Base-by-base conservation (phyloP, 345 rosid species). In the Citrus inodora region DNA sequence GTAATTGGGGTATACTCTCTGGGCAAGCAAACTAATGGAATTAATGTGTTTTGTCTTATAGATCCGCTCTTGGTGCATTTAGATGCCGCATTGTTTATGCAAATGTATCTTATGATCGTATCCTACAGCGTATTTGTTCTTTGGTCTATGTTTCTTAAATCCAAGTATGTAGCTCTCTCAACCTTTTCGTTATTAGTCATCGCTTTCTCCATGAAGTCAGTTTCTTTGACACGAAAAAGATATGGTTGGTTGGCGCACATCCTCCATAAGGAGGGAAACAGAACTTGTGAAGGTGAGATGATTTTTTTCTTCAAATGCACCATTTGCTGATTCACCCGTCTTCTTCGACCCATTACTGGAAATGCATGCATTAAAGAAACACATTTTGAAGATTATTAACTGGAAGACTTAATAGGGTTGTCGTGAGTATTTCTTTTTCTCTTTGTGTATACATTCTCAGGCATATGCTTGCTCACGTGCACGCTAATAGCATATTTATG, bases 241-340 rank as follows among this genome's bases (percentile, higher is more conserved):
- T 85, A 94, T 96, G 99, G 99, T 96, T 78, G 99, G 99, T 73
- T 96, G 99, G 99, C 99, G 99, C 73, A 96, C 98, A 70, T 96
- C 99, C 66, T 95, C 99, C 73, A 87, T 95, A 71, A 92, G 99
- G 86, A 88, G 99, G 85, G 98, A 92, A 85, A 88, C 82, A 24
- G 99, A 95, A 86, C 97, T 92, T 79, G 85, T 88, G 25, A 90
- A 87, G 93, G 98, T 93, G 82, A 87, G 87, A 30, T 53, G 48
- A 6, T 67, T 46, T 66, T 71, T 40, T n/a, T 38, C 37, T 9
- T 71, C 5, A 38, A 19, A 10, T 74, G 30, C 64, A 24, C 30
- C 38, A 27, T 77, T n/a, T 30, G 65, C 48, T 78, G 24, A 42
- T 14, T 17, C 14, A 32, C 59, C 63, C 71, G 53, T 55, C 30